Base-by-base conservation (phyloP, 352 stramenopile species). In the Phytophthora agathidicida region DNA sequence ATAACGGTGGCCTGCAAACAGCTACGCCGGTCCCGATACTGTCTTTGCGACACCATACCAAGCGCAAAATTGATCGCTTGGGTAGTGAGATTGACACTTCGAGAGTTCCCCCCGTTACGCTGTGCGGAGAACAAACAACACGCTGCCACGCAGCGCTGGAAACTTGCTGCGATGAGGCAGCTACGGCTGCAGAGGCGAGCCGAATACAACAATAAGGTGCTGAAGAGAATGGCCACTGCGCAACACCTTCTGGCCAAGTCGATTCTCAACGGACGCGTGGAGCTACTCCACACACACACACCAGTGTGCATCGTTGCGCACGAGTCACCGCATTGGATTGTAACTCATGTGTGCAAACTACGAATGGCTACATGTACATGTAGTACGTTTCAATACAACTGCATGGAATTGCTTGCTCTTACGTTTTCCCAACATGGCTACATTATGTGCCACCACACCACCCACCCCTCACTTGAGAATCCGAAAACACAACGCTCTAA, bases 141-240 rank as follows among this genome's bases (percentile, higher is more conserved):
- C 9, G 14, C 5, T 7, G 10, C 9, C 2, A 30, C 0, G 16
- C 5, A 7, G 6, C 31, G 16, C 17, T 48, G 36, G 35, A 38
- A 48, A 24, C 1, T 7, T n/a, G 3, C 41, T 14, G 48, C 26
- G 2, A 47, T 19, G 7, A 43, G 13, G 10, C 27, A 33, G 14
- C 8, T 35, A 13, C 35, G 14, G 27, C 24, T 24, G 13, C 48
- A 26, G 16, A 17, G 47, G 23, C 36, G 50, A n/a, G 50, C 50
- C 24, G 50, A 59, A 30, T 28, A 23, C 22, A 11, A 59, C 28
- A 59, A 59, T 20, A 49, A 35, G 27, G 10, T 28, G 22, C 22
- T 59, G 6, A 53, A 46, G 26, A 52, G 41, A 17, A 61, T 53
- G 52, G 17, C 53, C 6, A 30, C 32, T 10, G 41, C 41, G 7